Conservation (phyloP, 805 yeast genomes). For the Debaryomyces hansenii region DNA sequence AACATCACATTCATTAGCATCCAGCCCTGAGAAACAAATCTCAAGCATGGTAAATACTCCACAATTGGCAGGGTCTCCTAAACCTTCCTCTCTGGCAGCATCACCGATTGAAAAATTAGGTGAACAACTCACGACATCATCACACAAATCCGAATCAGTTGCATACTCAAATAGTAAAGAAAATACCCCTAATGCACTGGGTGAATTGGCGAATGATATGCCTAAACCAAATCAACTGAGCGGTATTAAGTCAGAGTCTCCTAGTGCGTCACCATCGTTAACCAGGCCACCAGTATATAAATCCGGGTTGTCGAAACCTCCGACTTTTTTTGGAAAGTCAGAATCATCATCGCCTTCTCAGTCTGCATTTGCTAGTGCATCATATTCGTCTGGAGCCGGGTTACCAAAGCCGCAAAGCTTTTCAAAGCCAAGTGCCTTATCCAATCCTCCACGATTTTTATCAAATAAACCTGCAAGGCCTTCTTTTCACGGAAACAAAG, state of each 20-base stretch:
- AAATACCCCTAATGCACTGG: neutral
- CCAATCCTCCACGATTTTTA: constrained; percentile 38
- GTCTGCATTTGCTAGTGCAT: constrained; percentile 20
- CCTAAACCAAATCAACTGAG: neutral
- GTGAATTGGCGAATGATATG: neutral
- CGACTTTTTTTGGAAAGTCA: constrained; percentile 16
- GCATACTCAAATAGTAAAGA: too few relatives aligned
- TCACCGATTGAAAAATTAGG: neutral
- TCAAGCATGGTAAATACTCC: neutral
- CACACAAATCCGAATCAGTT: neutral
- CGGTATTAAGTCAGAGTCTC: neutral
- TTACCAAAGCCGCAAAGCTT: constrained; percentile 24
- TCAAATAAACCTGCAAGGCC: constrained; percentile 29
- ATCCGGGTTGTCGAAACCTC: constrained; percentile 22
- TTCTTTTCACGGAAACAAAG: neutral
- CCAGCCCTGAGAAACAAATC: neutral
- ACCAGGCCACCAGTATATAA: constrained; percentile 25
- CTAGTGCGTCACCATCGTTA: constrained; percentile 6
- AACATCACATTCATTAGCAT: neutral
- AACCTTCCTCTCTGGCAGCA: constrained; percentile 1
- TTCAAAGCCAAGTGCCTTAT: constrained; percentile 31
- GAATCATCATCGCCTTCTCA: constrained; percentile 20
- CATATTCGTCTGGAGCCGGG: neutral
- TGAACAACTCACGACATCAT: neutral
- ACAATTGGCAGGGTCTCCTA: neutral